Evolutionary conservation across 495 filamentous ascomycete species (phyloP), one percentile per base, ranked within the genome.

Genomic region (Pseudomonodictys pantanalensis): DNA sequence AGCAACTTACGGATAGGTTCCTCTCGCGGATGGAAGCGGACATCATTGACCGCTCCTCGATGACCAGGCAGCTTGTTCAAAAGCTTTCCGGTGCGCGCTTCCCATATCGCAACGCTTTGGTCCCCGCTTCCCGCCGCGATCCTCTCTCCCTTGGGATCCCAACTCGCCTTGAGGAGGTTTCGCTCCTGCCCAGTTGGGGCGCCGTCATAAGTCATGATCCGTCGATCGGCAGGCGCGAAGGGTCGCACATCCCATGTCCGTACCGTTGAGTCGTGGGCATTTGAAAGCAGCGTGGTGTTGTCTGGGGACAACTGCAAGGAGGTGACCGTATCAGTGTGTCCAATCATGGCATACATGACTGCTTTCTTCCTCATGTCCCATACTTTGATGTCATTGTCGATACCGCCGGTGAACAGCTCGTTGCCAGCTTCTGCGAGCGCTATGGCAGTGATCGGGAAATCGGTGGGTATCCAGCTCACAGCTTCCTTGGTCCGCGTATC

Each of bases 181-280:
- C 91, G 91, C 74, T 99, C 93, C 30, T 96, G 68, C 1, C 91
- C 93, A 15, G 84, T 74, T 6, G 89, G 87, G 2, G 93, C 92
- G 1, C 95, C 93, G 62, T 96, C 91, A 69, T 89, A 97, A 0
- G 89, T 91, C 46, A 80, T 83, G 52, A 97, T 78, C 45, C 90
- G 85, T 52, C 93, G 80, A 68, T 96, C 89, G 0, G 84, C 79
- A 0, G 93, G 90, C 2, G 95, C 92, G 70, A 97, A 99, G 2
- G 95, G 92, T 56, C 91, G 81, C 39, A 99, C 89, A 71, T 99
- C 92, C 95, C 93, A 99, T 22, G 91, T 96, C 57, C 89, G 82
- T 12, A 91, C 93, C 0, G 92, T 93, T 11, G 86, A 90, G 69
- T 99, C 93, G 74, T 96, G 91, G 2, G 90, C 89, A 65, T 95